Evolutionary conservation across 805 yeast genomes (phyloP).

Genomic region (Scheffersomyces stipitis): DNA sequence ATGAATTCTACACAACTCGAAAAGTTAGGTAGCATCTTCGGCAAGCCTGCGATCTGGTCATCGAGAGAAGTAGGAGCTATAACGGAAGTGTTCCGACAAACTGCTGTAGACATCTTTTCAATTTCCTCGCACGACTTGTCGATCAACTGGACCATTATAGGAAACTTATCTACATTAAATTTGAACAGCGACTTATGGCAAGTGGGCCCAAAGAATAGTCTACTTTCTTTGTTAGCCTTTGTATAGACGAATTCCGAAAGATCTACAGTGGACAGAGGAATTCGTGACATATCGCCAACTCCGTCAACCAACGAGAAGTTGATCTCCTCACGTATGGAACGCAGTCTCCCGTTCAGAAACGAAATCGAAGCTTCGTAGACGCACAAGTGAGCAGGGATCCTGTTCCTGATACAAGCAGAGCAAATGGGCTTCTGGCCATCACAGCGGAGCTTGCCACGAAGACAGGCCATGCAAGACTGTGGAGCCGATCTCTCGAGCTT

Average conservation of each 20-base stretch:
- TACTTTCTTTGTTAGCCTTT: background rate
- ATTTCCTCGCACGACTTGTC: background rate
- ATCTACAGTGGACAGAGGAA: background rate
- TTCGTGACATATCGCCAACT: background rate
- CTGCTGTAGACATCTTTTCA: background rate
- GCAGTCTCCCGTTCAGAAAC: no score
- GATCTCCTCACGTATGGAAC: background rate
- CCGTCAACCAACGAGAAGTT: background rate
- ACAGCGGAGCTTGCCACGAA: background rate
- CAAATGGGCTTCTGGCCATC: background rate
- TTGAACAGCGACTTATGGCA: background rate
- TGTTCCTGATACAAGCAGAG: background rate
- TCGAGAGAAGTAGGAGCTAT: background rate
- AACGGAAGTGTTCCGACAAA: background rate
- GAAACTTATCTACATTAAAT: background rate
- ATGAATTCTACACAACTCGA: background rate
- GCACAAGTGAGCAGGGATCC: background rate
- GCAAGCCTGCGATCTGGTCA: background rate
- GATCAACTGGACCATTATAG: background rate
- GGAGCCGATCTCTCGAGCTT: no score
- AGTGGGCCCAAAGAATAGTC: background rate
- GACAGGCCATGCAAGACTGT: no score
- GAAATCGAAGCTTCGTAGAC: background rate
- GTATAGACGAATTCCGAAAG: background rate
- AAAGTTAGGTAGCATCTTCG: background rate